These are phyloP conservation scores for Kodamaea derodonti DNA, from an alignment of 1,139 yeast genomes.

Conservation along the genomic window DNA sequence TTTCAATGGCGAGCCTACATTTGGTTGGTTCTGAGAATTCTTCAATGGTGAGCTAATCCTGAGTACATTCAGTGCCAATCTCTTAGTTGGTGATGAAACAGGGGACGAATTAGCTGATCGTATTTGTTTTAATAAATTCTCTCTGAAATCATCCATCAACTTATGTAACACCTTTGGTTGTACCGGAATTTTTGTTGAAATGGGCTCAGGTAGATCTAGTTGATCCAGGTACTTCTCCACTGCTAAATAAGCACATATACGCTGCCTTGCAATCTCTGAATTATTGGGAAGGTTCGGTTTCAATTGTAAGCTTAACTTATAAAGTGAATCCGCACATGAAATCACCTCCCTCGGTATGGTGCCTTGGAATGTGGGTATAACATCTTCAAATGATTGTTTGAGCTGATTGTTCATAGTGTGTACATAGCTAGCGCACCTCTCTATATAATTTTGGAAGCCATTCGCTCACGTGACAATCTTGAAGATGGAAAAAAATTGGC, in stretches of 20 bases:
- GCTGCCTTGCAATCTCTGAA: conserved; percentile 62
- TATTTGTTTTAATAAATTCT: conserved; percentile 23
- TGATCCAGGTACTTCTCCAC: conserved; percentile 46
- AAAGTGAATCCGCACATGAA: conserved; percentile 47
- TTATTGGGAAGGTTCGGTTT: conserved; percentile 43
- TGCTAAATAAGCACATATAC: conserved; percentile 61
- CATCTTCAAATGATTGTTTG: conserved; percentile 37
- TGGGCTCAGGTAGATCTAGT: conserved; percentile 45
- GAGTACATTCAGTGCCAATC: background rate
- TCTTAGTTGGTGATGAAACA: conserved; percentile 13
- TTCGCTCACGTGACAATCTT: too few relatives aligned
- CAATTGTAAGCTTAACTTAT: conserved; percentile 49
- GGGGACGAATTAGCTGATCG: conserved; percentile 34
- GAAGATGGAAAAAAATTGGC: conserved; percentile 7
- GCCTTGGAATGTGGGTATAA: conserved; percentile 48
- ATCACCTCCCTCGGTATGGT: conserved; percentile 46
- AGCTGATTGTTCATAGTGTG: conserved; percentile 19
- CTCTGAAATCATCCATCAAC: conserved; percentile 44
- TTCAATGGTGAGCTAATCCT: conserved; percentile 9
- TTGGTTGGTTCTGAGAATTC: conserved; percentile 12
- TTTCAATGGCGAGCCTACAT: conserved; percentile 27
- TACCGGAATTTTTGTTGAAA: conserved; percentile 50
- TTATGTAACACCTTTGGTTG: conserved; percentile 45
- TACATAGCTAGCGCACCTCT: too few relatives aligned
- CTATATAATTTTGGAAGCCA: too few relatives aligned